A percentile compares a stretch with the other conserved stretches of the same genome.
Evolutionary conservation across 1,139 yeast genomes (phyloP).

Genomic region (Zygosaccharomyces pseudobailii): DNA sequence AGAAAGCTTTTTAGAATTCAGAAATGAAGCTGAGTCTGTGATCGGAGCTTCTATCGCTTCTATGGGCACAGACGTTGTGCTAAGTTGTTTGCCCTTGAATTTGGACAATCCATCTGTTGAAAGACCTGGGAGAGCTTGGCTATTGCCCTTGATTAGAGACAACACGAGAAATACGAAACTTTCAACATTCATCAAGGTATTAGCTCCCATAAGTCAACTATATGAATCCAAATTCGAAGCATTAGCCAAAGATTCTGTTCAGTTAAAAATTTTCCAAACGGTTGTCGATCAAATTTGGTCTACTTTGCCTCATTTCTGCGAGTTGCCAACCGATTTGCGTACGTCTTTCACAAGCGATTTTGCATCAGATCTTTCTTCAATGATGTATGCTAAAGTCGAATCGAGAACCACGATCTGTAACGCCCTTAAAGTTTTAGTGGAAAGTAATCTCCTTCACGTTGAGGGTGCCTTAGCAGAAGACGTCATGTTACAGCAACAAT

Average conservation of each 20-base stretch:
- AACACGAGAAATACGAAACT: constrained; percentile 70
- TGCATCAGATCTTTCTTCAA: constrained; percentile 71
- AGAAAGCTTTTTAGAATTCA: constrained; percentile 62
- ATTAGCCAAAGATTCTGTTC: constrained; percentile 50
- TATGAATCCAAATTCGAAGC: constrained; percentile 42
- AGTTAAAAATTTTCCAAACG: constrained; percentile 72
- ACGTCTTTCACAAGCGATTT: constrained; percentile 64
- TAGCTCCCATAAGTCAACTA: constrained; percentile 63
- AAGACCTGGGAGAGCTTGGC: constrained; percentile 85
- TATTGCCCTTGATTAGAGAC: constrained; percentile 88
- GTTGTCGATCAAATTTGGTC: constrained; percentile 91
- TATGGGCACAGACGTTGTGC: constrained; percentile 81
- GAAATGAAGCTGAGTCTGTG: constrained; percentile 74
- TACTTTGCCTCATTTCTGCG: constrained; percentile 82
- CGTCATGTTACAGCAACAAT: constrained; percentile 53
- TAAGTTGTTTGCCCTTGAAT: constrained; percentile 73
- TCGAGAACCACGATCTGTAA: constrained; percentile 78
- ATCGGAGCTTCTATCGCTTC: constrained; percentile 73
- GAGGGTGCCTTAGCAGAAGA: constrained; percentile 57
- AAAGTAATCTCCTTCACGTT: constrained; percentile 62
- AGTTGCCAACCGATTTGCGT: constrained; percentile 71
- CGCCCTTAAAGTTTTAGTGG: constrained; percentile 71
- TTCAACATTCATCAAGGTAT: constrained; percentile 53
- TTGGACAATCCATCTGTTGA: constrained; percentile 47
- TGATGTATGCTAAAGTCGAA: constrained; percentile 69